phyloP scores from a whole-genome alignment of 2,329 filamentous ascomycete genomes.

The Nemania sp. region DNA sequence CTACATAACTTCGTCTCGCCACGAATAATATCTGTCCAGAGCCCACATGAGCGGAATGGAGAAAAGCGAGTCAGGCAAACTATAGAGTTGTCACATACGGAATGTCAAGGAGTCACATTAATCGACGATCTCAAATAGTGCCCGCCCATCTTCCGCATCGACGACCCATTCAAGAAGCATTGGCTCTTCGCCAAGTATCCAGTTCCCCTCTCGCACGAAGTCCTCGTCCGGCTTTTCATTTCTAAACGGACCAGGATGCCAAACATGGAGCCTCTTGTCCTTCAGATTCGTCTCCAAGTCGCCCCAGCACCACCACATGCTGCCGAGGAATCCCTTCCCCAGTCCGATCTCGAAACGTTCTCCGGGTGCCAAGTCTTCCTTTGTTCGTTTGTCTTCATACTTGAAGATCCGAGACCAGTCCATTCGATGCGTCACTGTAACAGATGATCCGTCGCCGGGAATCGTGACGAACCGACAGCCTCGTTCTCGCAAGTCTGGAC shows the following conservation, averaged over 20 bases:
- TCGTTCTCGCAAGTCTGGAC: slow-evolving; percentile 21
- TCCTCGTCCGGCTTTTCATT: slow-evolving; percentile 13
- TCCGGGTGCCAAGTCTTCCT: slow-evolving; percentile 13
- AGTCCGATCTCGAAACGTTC: slow-evolving; percentile 17
- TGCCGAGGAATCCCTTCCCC: slow-evolving; percentile 8
- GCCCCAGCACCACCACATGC: slow-evolving; percentile 29
- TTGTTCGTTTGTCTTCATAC: slow-evolving; percentile 16
- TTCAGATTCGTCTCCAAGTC: slow-evolving; percentile 22
- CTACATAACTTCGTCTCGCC: too few relatives aligned
- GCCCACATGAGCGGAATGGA: too few relatives aligned
- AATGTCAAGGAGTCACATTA: too few relatives aligned
- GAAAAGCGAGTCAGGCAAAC: too few relatives aligned
- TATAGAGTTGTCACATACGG: too few relatives aligned
- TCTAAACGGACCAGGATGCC: slow-evolving; percentile 1
- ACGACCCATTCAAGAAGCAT: slow-evolving; percentile 18
- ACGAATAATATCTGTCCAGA: too few relatives aligned
- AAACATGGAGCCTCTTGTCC: slow-evolving; percentile 20
- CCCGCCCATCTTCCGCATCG: slow-evolving; percentile 10
- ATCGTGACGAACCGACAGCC: slow-evolving; percentile 23
- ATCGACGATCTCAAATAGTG: slow-evolving; percentile 10
- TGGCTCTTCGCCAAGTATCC: slow-evolving; percentile 22
- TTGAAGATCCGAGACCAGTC: slow-evolving; percentile 26
- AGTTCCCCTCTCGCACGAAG: slow-evolving; percentile 17
- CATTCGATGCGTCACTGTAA: slow-evolving; percentile 15
- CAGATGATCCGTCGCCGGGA: slow-evolving; percentile 11